phyloP scores from a whole-genome alignment of 257 asterid genomes.

The Solanum megistacrolobum region DNA sequence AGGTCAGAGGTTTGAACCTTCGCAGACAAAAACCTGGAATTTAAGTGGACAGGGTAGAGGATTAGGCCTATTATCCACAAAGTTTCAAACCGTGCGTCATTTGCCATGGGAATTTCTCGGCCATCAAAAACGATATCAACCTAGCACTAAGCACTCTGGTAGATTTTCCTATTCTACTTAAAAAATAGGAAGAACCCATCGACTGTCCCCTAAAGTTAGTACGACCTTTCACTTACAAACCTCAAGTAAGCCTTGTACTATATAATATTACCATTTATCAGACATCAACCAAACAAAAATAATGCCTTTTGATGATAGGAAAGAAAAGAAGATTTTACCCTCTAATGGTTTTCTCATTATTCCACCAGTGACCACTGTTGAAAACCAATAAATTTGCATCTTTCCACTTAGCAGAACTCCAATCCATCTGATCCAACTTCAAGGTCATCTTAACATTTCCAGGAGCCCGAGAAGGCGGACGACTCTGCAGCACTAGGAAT shows the following conservation, averaged over 20 bases:
- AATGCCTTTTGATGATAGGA: background rate
- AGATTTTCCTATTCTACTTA: background rate
- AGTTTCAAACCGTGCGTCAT: background rate
- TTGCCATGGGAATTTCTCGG: background rate
- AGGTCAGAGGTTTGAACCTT: background rate
- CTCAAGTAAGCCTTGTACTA: background rate
- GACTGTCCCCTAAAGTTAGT: background rate
- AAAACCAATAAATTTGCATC: conserved; percentile 64
- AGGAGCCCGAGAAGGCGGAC: conserved; percentile 50
- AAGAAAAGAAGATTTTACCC: conserved; percentile 24
- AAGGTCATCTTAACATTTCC: conserved; percentile 52
- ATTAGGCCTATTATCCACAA: background rate
- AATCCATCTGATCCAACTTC: conserved; percentile 67
- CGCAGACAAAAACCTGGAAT: background rate
- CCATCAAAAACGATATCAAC: background rate
- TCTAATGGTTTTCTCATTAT: conserved; percentile 69
- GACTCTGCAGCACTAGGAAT: conserved; percentile 76
- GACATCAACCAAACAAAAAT: background rate
- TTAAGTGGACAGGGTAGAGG: background rate
- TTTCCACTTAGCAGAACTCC: conserved; percentile 82
- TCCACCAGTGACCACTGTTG: conserved; percentile 99
- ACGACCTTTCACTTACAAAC: background rate
- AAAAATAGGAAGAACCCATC: background rate
- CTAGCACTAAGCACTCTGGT: background rate
- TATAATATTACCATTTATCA: background rate